A percentile compares a stretch with the other conserved stretches of the same genome.
phyloP scores from a whole-genome alignment of 2,329 filamentous ascomycete genomes.

The Nothophoma quercina region DNA sequence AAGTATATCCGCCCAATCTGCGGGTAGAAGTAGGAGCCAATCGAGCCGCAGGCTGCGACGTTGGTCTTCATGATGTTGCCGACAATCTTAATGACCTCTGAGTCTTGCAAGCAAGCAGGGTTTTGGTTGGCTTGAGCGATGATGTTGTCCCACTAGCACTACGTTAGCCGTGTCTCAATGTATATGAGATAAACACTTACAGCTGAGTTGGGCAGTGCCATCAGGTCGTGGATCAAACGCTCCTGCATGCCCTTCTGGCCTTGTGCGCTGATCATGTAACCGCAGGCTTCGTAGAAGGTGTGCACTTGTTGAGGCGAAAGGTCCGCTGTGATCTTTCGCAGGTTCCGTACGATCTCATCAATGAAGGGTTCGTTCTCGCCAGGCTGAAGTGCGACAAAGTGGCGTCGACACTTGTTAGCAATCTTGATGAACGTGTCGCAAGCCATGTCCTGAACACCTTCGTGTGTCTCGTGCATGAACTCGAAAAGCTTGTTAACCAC shows the following conservation, averaged over 20 bases:
- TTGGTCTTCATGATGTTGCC: conserved; percentile 99
- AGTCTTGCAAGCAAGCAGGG: conserved; percentile 85
- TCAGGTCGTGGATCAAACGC: conserved; percentile 86
- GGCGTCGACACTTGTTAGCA: conserved; percentile 94
- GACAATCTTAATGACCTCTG: conserved; percentile 96
- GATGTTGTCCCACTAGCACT: conserved; percentile 80
- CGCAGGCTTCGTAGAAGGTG: conserved; percentile 98
- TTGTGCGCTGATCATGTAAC: conserved; percentile 98
- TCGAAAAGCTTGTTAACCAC: conserved; percentile 99
- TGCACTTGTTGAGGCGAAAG: conserved; percentile 96
- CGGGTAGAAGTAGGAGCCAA: conserved; percentile 96
- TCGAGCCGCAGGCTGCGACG: conserved; percentile 95
- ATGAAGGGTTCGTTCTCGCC: conserved; percentile 97
- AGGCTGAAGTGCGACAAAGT: conserved; percentile 95
- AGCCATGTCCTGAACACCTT: conserved; percentile 99
- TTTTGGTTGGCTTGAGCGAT: conserved; percentile 87
- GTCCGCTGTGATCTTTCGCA: conserved; percentile 95
- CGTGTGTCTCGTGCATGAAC: conserved; percentile 99
- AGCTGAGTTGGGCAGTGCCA: conserved; percentile 90
- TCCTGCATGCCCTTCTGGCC: conserved; percentile 95
- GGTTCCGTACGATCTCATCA: conserved; percentile 95
- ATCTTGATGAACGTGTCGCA: conserved; percentile 99
- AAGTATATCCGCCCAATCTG: conserved; percentile 98
- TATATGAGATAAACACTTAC: conserved; percentile 38
- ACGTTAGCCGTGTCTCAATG: conserved; percentile 20